A percentile compares a stretch with the other conserved stretches of the same genome.
Evolutionary conservation across 2,329 filamentous ascomycete species (phyloP).

Genomic region (Penicillium freii): DNA sequence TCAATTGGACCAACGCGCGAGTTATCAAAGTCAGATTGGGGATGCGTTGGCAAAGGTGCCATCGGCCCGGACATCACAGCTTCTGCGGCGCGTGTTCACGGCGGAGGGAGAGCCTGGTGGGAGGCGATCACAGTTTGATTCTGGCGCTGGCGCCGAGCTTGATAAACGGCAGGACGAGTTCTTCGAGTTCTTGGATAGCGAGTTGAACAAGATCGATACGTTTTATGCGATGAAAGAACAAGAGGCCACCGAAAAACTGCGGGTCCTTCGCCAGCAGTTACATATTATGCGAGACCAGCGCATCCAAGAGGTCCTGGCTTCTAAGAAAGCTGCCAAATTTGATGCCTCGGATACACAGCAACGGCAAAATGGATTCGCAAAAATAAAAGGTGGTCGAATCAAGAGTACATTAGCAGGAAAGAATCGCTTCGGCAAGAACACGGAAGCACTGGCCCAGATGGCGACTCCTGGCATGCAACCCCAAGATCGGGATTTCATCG

Average conservation of each 20-base stretch:
- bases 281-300: constrained; percentile 89
- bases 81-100: constrained; percentile 44
- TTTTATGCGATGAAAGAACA: constrained; percentile 90
- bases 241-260: constrained; percentile 72
- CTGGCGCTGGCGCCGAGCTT: constrained; percentile 56
- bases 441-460: constrained; percentile 49
- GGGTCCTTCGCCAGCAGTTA: constrained; percentile 73
- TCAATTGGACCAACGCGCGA: constrained; percentile 7
- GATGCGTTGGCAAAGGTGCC: constrained; percentile 27
- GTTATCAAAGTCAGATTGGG: constrained; percentile 17
- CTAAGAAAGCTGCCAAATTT: constrained; percentile 31
- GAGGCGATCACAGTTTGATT: constrained; percentile 54
- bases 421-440: constrained; percentile 55
- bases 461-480: constrained; percentile 42
- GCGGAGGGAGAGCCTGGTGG: constrained; percentile 40
- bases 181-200: constrained; percentile 75
- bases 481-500: constrained; percentile 27
- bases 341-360: constrained; percentile 24
- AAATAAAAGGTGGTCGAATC: constrained; percentile 32
- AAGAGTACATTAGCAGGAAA: constrained; percentile 46
- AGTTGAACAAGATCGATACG: constrained; percentile 85
- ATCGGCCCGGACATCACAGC: constrained; percentile 28
- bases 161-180: constrained; percentile 79
- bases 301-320: constrained; percentile 65
- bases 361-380: constrained; percentile 23